Evolutionary conservation across 371 early-diverging fungal genomes (phyloP).

Genomic region (Haplosporangium sp.): DNA sequence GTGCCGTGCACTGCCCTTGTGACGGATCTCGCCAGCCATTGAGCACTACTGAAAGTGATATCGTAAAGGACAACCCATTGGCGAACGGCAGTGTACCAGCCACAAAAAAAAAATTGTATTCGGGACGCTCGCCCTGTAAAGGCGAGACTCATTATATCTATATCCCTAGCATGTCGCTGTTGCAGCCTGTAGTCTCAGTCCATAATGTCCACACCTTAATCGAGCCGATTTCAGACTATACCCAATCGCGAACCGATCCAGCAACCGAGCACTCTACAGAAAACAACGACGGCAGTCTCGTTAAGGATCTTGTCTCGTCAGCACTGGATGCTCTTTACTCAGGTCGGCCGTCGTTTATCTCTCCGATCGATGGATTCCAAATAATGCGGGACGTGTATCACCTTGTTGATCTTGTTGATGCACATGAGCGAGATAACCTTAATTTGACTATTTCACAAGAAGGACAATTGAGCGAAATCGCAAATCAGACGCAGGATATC

Average conservation of each 20-base stretch:
- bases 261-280: background rate
- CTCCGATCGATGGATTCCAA: conserved; percentile 47
- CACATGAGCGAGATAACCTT: conserved; percentile 22
- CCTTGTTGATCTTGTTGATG: conserved; percentile 40
- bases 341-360: conserved; percentile 46
- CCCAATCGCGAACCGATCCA: conserved; percentile 14
- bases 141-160: conserved; percentile 36
- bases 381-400: conserved; percentile 54
- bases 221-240: conserved; percentile 30
- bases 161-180: conserved; percentile 9
- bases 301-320: background rate
- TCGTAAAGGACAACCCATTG: background rate
- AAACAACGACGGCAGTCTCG: background rate
- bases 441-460: conserved; percentile 6
- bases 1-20: conserved; percentile 19
- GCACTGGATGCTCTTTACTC: conserved; percentile 37
- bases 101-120: conserved; percentile 3
- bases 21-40: background rate
- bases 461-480: conserved; percentile 17
- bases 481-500: background rate
- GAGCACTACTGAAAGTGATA: background rate
- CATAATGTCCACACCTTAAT: conserved; percentile 51
- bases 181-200: conserved; percentile 50
- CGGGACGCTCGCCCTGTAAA: conserved; percentile 42
- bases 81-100: background rate